phyloP scores from a whole-genome alignment of 2,329 filamentous ascomycete genomes.

The Xylariaceae sp. region DNA sequence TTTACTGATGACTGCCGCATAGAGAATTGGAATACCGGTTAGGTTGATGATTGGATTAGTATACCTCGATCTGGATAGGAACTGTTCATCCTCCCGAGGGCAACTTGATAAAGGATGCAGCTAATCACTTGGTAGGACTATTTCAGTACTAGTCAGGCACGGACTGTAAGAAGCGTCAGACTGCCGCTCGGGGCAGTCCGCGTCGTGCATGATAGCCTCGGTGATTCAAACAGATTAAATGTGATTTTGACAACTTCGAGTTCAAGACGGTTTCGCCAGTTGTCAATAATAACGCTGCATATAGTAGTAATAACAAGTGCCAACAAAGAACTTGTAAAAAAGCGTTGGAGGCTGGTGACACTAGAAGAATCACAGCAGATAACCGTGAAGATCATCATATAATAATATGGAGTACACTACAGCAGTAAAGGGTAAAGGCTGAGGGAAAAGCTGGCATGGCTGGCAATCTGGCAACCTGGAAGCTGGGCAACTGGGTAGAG shows the following conservation, averaged over 20 bases:
- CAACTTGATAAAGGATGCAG: background rate
- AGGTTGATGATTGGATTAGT: too few species aligned
- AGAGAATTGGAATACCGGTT: too few species aligned
- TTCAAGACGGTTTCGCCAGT: too few species aligned
- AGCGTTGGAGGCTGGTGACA: background rate
- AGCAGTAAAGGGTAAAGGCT: too few species aligned
- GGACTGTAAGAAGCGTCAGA: too few species aligned
- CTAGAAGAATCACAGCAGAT: slow-evolving; percentile 8
- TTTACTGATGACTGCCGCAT: too few species aligned
- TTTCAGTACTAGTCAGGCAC: slow-evolving; percentile 28
- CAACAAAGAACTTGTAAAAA: background rate
- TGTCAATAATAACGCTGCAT: background rate
- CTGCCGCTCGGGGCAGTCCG: background rate
- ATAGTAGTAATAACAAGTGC: background rate
- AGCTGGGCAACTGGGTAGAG: background rate
- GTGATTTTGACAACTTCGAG: too few species aligned
- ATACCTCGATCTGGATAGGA: slow-evolving; percentile 6
- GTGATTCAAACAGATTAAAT: slow-evolving; percentile 2
- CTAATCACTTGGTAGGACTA: slow-evolving; percentile 5
- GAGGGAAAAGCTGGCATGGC: too few species aligned
- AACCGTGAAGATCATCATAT: slow-evolving; percentile 20
- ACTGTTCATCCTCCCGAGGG: background rate
- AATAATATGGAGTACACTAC: slow-evolving; percentile 10
- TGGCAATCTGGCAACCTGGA: too few species aligned
- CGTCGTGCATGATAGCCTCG: slow-evolving; percentile 2